Conservation (phyloP, 1,284 basidiomycete species). For the Ustilago bromivora region DNA sequence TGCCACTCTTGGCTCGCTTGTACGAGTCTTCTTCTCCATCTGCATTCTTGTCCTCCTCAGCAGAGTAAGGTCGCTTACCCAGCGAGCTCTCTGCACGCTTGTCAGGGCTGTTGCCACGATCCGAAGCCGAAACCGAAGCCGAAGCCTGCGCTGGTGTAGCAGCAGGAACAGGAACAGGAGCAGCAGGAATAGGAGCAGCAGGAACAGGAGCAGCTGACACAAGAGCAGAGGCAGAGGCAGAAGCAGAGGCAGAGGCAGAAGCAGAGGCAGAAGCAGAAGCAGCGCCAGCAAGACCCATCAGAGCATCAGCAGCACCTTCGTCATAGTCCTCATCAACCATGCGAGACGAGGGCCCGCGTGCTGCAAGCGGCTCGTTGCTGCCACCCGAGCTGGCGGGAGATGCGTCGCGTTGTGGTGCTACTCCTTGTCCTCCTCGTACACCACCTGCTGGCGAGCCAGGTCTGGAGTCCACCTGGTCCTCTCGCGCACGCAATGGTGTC, state of each 20-base stretch:
- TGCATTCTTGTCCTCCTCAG: slow-evolving; percentile 26
- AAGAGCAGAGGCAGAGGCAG: slow-evolving; percentile 39
- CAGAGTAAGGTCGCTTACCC: slow-evolving; percentile 49
- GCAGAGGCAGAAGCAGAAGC: slow-evolving; percentile 48
- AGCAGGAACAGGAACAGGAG: slow-evolving; percentile 7
- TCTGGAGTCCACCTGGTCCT: slow-evolving; percentile 28
- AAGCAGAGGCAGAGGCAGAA: background rate
- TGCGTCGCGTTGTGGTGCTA: slow-evolving; percentile 25
- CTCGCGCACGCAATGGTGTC: slow-evolving; percentile 28
- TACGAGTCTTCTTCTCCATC: slow-evolving; percentile 33
- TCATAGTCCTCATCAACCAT: slow-evolving; percentile 67
- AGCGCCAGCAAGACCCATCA: slow-evolving; percentile 68
- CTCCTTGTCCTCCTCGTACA: slow-evolving; percentile 17
- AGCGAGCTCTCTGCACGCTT: slow-evolving; percentile 47
- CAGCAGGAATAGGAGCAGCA: background rate
- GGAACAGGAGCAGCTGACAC: slow-evolving; percentile 12
- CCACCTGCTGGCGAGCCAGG: slow-evolving; percentile 29
- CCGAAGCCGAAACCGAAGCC: slow-evolving; percentile 12
- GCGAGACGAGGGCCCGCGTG: slow-evolving; percentile 44
- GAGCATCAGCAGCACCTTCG: slow-evolving; percentile 66
- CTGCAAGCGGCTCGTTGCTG: slow-evolving; percentile 56
- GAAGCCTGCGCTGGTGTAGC: background rate
- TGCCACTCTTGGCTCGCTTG: slow-evolving; percentile 47
- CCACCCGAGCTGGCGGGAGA: slow-evolving; percentile 56
- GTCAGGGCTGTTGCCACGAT: slow-evolving; percentile 34